phyloP scores from a whole-genome alignment of 2,329 filamentous ascomycete genomes.

The Podosphaera leucotricha region DNA sequence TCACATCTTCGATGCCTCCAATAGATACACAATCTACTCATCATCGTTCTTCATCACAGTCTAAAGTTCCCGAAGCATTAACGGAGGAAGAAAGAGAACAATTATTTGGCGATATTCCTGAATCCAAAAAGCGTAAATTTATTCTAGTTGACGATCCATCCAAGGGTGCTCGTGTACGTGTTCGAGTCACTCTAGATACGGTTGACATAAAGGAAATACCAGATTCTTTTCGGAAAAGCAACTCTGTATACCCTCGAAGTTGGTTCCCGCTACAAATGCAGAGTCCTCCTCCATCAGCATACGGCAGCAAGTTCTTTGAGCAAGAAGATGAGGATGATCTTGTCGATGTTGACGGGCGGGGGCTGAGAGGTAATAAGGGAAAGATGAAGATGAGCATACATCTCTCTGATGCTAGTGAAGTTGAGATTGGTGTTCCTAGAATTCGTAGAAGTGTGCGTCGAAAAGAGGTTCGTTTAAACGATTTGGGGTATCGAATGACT shows the following conservation, averaged over 20 bases:
- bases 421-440: constrained; percentile 51
- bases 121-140: constrained; percentile 84
- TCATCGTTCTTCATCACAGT: constrained; percentile 5
- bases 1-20: constrained; percentile 26
- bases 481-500: constrained; percentile 82
- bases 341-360: constrained; percentile 18
- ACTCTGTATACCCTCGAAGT: constrained; percentile 72
- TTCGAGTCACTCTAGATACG: constrained; percentile 77
- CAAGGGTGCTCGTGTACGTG: constrained; percentile 57
- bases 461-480: constrained; percentile 79
- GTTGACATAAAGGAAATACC: constrained; percentile 92
- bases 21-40: constrained; percentile 20
- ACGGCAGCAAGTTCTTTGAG: constrained; percentile 51
- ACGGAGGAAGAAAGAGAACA: constrained; percentile 31
- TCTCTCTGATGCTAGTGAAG: constrained; percentile 42
- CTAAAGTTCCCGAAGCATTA: constrained; percentile 16
- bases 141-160: constrained; percentile 83
- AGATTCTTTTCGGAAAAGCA: constrained; percentile 76
- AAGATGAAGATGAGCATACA: constrained; percentile 37
- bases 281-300: constrained; percentile 52
- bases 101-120: constrained; percentile 71
- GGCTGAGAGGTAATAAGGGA: constrained; percentile 2
- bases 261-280: constrained; percentile 92
- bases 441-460: constrained; percentile 44
- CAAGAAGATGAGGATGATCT: constrained; percentile 40